phyloP scores from a whole-genome alignment of 2,329 filamentous ascomycete genomes.

The Epichloe baconii region DNA sequence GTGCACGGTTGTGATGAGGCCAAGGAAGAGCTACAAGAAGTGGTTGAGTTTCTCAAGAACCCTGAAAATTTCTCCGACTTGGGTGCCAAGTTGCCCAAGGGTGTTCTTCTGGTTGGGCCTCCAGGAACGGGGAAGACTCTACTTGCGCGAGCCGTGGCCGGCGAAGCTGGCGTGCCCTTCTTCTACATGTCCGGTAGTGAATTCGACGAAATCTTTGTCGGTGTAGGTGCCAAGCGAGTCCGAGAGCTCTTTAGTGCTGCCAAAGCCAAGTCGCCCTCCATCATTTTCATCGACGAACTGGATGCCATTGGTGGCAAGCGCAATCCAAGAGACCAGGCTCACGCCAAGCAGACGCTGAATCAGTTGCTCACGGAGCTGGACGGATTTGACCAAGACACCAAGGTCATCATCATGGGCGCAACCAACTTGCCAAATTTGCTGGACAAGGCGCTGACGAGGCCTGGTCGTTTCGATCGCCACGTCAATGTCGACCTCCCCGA shows the following conservation, averaged over 20 bases:
- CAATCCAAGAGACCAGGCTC: constrained; percentile 83
- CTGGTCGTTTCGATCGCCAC: constrained; percentile 90
- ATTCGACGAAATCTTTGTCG: constrained; percentile 97
- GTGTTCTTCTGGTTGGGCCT: constrained; percentile 86
- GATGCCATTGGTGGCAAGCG: constrained; percentile 91
- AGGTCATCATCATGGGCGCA: constrained; percentile 89
- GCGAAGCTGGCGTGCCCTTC: constrained; percentile 94
- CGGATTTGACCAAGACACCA: constrained; percentile 87
- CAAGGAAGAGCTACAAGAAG: constrained; percentile 92
- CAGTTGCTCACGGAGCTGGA: constrained; percentile 94
- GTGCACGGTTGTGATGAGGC: constrained; percentile 97
- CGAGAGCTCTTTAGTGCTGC: constrained; percentile 82
- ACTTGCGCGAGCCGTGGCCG: constrained; percentile 85
- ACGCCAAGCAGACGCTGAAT: constrained; percentile 95
- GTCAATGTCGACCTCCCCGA: constrained; percentile 82
- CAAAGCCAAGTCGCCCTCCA: constrained; percentile 74
- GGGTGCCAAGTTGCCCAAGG: constrained; percentile 92
- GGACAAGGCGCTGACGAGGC: constrained; percentile 87
- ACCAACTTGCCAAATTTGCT: constrained; percentile 93
- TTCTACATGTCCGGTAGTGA: constrained; percentile 99
- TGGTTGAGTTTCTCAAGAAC: constrained; percentile 91
- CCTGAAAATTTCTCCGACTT: constrained; percentile 88
- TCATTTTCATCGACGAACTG: constrained; percentile 90
- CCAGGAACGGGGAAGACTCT: constrained; percentile 97
- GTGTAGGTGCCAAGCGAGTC: constrained; percentile 90